phyloP scores from a whole-genome alignment of 2,329 filamentous ascomycete species.

The Aspergillus japonicus region DNA sequence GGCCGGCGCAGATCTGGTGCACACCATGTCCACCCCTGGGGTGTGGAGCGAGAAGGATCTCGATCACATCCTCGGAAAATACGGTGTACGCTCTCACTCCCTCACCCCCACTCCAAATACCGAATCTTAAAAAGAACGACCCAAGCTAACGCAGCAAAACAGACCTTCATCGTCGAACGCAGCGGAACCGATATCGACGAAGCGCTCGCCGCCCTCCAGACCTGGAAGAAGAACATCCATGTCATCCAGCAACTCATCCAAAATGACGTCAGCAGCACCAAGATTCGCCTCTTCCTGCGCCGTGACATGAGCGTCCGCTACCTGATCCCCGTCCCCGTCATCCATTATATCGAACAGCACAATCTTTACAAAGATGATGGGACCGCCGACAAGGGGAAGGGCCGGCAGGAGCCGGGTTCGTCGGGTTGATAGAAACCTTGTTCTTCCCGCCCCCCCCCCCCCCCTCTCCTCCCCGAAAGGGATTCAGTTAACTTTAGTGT shows the following conservation, averaged over 20 bases:
- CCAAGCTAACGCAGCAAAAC: constrained; percentile 7
- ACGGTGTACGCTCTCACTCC: constrained; percentile 52
- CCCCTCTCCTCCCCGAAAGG: neutral
- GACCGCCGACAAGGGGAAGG: constrained; percentile 36
- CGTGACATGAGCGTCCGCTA: constrained; percentile 82
- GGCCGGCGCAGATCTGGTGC: constrained; percentile 73
- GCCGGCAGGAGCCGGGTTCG: constrained; percentile 23
- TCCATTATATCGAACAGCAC: constrained; percentile 70
- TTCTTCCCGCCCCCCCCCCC: no score
- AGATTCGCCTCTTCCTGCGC: constrained; percentile 78
- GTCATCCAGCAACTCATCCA: constrained; percentile 86
- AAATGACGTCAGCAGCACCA: constrained; percentile 77
- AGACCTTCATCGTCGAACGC: constrained; percentile 80
- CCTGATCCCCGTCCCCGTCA: constrained; percentile 69
- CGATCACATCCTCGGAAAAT: constrained; percentile 81
- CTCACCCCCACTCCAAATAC: no score
- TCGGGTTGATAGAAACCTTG: constrained; percentile 24
- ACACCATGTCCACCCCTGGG: constrained; percentile 67
- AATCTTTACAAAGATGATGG: constrained; percentile 61
- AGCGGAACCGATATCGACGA: constrained; percentile 86
- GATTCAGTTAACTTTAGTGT: neutral
- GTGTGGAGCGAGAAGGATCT: constrained; percentile 85
- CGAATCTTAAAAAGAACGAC: neutral
- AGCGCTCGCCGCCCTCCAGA: constrained; percentile 75
- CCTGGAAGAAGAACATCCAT: constrained; percentile 82